These are phyloP conservation scores for Malus hybrid DNA, from an alignment of 331 rosid species.

Conservation along the genomic window DNA sequence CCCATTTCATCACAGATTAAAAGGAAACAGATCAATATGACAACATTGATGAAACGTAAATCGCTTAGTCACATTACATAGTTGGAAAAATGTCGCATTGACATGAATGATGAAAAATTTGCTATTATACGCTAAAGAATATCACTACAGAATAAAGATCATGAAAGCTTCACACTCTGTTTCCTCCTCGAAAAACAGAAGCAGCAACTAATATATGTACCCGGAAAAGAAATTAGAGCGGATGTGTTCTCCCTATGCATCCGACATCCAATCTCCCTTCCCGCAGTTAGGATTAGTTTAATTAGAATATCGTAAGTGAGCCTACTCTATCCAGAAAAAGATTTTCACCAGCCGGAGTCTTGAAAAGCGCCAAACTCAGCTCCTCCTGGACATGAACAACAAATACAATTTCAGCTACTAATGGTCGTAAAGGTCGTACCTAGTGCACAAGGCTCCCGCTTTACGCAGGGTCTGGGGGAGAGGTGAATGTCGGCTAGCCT, in stretches of 20 bases:
- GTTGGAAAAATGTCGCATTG: no score
- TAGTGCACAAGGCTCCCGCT: no score
- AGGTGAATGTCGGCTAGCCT: no score
- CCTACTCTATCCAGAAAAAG: conserved; percentile 64
- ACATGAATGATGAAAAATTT: no score
- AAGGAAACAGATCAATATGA: background rate
- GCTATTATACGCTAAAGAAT: background rate
- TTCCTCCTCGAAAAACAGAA: no score
- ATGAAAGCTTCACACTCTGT: conserved; percentile 29
- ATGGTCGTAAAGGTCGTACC: no score
- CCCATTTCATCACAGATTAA: background rate
- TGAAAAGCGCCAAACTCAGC: conserved; percentile 54
- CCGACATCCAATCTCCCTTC: background rate
- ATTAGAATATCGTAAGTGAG: background rate
- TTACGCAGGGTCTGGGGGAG: no score
- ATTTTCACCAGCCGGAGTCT: conserved; percentile 29
- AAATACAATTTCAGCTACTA: background rate
- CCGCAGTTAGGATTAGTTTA: background rate
- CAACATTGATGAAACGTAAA: no score
- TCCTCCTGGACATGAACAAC: conserved; percentile 48
- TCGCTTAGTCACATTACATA: no score
- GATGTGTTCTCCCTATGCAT: background rate
- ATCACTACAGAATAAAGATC: no score
- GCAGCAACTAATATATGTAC: background rate
- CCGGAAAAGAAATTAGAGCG: background rate